These are phyloP conservation scores for Aspergillus sp. DNA, from an alignment of 2,329 filamentous ascomycete genomes.

Conservation along the genomic window DNA sequence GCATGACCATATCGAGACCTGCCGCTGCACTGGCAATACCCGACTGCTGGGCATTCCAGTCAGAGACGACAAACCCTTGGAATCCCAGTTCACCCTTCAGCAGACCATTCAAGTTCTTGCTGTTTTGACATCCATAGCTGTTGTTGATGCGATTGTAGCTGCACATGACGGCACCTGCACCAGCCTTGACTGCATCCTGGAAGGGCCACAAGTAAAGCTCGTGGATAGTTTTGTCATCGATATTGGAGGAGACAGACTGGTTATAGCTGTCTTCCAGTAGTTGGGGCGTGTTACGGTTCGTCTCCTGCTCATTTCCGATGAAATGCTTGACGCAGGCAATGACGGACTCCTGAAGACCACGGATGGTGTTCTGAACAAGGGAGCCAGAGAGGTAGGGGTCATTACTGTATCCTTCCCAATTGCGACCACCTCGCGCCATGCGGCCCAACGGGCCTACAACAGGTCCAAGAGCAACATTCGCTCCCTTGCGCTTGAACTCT, in stretches of 20 bases:
- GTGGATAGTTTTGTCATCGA: conserved; percentile 67
- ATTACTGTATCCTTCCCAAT: conserved; percentile 47
- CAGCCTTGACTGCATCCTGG: conserved; percentile 60
- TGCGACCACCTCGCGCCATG: conserved; percentile 44
- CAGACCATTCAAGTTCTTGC: conserved; percentile 54
- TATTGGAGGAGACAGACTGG: conserved; percentile 59
- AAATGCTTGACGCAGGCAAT: conserved; percentile 53
- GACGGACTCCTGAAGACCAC: conserved; percentile 47
- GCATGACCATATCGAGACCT: conserved; percentile 63
- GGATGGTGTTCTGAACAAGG: conserved; percentile 41
- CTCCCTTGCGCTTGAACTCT: conserved; percentile 59
- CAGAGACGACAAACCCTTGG: conserved; percentile 76
- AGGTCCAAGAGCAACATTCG: conserved; percentile 38
- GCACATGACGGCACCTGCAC: conserved; percentile 64
- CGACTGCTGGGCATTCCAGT: conserved; percentile 75
- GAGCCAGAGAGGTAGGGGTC: conserved; percentile 47
- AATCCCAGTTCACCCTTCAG: conserved; percentile 79
- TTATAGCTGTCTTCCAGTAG: conserved; percentile 38
- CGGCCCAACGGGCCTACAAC: conserved; percentile 47
- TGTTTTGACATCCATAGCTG: conserved; percentile 8
- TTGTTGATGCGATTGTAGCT: conserved; percentile 63
- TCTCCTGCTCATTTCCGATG: conserved; percentile 64
- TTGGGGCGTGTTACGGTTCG: conserved; percentile 25
- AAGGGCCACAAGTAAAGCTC: conserved; percentile 70
- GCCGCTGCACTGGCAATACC: conserved; percentile 68